Evolutionary conservation across 352 stramenopile species (phyloP), one percentile per base, ranked within the genome.

Genomic region (Phytopythium vexans): DNA sequence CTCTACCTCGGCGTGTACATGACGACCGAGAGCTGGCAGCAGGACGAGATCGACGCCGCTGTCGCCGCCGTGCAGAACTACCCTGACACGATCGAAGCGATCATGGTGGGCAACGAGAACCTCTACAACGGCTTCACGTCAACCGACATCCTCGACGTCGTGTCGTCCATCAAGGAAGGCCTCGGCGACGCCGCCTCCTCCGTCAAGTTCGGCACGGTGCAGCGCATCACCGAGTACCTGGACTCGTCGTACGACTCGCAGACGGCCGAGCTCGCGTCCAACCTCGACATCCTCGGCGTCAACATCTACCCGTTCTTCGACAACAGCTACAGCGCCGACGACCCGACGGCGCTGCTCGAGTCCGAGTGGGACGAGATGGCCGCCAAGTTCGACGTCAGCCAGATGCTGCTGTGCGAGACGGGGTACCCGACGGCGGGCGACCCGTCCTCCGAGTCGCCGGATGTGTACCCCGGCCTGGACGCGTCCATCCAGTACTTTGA

Each of bases 261-360:
- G 48, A 72, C 58, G 14, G 56, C 66, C 8, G 40, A 27, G 4
- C 52, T 85, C 9, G 54, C 61, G 9, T 50, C 34, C 21, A 67
- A 62, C 41, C 60, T 82, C 3, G 71, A 81, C 52, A 71, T 82
- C 50, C 64, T 86, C 9, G 71, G 74, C 6, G 74, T 80, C n/a
- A 82, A 74, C 40, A 82, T 82, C 57, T 85, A 82, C 50, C 74
- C 71, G 40, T 86, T 81, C 58, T 86, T 86, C 35, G 62, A 77
- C 48, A 49, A 68, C 49, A 80, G 68, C 52, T 86, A 85, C 59
- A 63, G 85, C 42, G 50, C 56, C 21, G 70, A 47, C 39, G 58
- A 85, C 12, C 72, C 71, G 8, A 54, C 57, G 10, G 73, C 63
- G 9, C 58, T 84, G 42, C 49, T 82, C 27, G 52, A 85, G 34